These are phyloP conservation scores for Rhizophagus clarus DNA, from an alignment of 192 early-diverging fungal species.

Conservation along the genomic window DNA sequence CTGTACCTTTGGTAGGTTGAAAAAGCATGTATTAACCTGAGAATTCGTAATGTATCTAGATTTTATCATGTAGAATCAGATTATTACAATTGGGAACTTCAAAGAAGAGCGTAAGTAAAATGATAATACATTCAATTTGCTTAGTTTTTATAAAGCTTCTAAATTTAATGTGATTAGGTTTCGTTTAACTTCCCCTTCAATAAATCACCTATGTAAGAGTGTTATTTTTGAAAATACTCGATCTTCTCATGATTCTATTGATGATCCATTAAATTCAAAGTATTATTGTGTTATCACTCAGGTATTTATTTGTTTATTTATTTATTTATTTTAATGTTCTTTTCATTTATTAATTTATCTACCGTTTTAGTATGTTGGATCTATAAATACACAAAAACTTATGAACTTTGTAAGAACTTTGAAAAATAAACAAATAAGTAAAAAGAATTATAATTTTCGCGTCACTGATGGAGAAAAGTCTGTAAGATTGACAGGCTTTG, in stretches of 20 bases:
- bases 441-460: constrained; percentile 83
- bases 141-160: neutral
- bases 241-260: constrained; percentile 52
- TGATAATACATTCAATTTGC: neutral
- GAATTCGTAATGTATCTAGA: constrained; percentile 27
- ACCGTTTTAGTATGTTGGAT: constrained; percentile 51
- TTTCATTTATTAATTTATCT: no score
- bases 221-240: constrained; percentile 90
- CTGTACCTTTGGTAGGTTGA: neutral
- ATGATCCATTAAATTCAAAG: constrained; percentile 55
- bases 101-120: constrained; percentile 67
- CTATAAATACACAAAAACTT: constrained; percentile 66
- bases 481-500: constrained; percentile 72
- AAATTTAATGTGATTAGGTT: constrained; percentile 37
- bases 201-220: constrained; percentile 85
- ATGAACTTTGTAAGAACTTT: constrained; percentile 65
- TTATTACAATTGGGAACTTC: constrained; percentile 81
- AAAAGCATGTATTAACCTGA: constrained; percentile 13
- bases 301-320: constrained; percentile 35
- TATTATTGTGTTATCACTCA: constrained; percentile 74
- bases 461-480: constrained; percentile 67
- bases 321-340: neutral
- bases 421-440: constrained; percentile 49
- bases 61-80: constrained; percentile 73
- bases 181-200: constrained; percentile 66